Percentiles rank a stretch among this genome's conserved stretches.
phyloP scores from a whole-genome alignment of 805 yeast species.

The Metschnikowia vanudenii region DNA sequence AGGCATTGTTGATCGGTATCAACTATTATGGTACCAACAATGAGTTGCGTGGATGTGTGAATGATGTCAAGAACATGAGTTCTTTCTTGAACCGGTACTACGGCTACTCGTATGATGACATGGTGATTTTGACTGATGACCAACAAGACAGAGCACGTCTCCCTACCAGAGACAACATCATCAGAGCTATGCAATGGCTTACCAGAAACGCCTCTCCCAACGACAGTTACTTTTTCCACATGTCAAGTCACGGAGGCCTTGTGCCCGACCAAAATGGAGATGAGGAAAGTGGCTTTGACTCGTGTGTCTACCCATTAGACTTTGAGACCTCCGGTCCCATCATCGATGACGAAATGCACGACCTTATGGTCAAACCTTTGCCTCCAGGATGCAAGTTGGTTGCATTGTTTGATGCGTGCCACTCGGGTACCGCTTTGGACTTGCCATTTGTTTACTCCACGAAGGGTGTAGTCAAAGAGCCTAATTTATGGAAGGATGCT shows the following conservation, averaged over 20 bases:
- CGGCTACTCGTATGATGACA: slow-evolving; percentile 54
- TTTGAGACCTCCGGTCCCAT: slow-evolving; percentile 65
- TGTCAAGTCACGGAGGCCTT: slow-evolving; percentile 86
- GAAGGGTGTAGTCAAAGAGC: slow-evolving; percentile 80
- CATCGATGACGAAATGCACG: slow-evolving; percentile 74
- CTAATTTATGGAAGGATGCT: slow-evolving; percentile 72
- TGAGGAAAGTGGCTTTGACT: slow-evolving; percentile 72
- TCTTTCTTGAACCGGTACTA: slow-evolving; percentile 34
- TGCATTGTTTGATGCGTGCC: slow-evolving; percentile 82
- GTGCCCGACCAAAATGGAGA: slow-evolving; percentile 68
- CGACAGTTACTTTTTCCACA: slow-evolving; percentile 78
- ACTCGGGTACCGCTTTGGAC: slow-evolving; percentile 80
- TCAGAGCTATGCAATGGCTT: slow-evolving; percentile 81
- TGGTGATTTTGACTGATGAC: slow-evolving; percentile 62
- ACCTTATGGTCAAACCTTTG: slow-evolving; percentile 64
- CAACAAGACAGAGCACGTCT: slow-evolving; percentile 41
- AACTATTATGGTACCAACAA: slow-evolving; percentile 68
- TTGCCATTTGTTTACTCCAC: slow-evolving; percentile 79
- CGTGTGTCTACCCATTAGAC: slow-evolving; percentile 71
- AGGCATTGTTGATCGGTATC: slow-evolving; percentile 76
- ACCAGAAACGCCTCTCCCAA: slow-evolving; percentile 71
- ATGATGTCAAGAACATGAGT: slow-evolving; percentile 62
- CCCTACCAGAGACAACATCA: slow-evolving; percentile 69
- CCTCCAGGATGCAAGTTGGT: slow-evolving; percentile 75
- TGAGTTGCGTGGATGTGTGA: slow-evolving; percentile 73